A percentile compares a stretch with the other conserved stretches of the same genome.
These are phyloP conservation scores for Ustulina deusta DNA, from an alignment of 2,329 filamentous ascomycete species.

Conservation along the genomic window DNA sequence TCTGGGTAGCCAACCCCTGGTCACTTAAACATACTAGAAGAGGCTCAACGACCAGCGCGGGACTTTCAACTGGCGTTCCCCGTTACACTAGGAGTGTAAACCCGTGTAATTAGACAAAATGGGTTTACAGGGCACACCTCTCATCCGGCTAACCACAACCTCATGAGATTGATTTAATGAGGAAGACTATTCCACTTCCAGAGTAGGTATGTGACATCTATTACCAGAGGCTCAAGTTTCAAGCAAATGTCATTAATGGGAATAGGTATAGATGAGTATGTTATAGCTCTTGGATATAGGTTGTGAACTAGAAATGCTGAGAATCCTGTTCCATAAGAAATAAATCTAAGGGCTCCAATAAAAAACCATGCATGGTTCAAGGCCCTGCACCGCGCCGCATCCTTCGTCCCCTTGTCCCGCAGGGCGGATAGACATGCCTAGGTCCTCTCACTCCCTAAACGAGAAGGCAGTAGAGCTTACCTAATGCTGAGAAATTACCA, in stretches of 20 bases:
- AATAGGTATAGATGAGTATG: no score
- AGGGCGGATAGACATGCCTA: not conserved
- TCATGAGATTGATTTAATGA: not conserved
- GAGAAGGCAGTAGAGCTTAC: slow-evolving; percentile 16
- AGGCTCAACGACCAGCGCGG: slow-evolving; percentile 5
- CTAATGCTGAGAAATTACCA: slow-evolving; percentile 26
- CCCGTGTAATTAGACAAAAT: not conserved
- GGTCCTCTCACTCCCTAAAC: not conserved
- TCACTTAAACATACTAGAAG: not conserved
- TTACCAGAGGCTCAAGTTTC: not conserved
- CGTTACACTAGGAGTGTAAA: not conserved
- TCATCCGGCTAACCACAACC: not conserved
- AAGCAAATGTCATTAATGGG: not conserved
- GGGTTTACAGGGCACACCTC: not conserved
- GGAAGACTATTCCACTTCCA: no score
- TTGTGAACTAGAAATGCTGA: not conserved
- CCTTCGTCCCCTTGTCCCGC: not conserved
- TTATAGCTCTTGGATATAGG: not conserved
- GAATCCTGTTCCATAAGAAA: not conserved
- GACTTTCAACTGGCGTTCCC: not conserved
- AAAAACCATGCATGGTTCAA: not conserved
- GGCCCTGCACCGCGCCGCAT: not conserved
- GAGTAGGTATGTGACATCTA: not conserved
- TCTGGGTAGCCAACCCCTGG: no score
- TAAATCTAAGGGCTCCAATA: not conserved